These are phyloP conservation scores for Fusarium sp. DNA, from an alignment of 2,329 filamentous ascomycete species.

Conservation along the genomic window DNA sequence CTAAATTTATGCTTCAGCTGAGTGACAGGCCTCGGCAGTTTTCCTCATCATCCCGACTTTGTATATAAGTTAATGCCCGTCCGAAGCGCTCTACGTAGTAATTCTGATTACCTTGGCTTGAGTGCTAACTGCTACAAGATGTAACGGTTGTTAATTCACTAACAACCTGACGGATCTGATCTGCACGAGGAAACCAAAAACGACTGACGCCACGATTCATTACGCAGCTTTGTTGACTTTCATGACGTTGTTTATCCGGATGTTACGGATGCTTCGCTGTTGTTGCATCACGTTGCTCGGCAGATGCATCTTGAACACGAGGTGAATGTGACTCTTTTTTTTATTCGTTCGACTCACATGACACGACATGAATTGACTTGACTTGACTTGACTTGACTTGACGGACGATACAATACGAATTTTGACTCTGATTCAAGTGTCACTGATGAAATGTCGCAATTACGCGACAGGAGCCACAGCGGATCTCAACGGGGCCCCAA, in stretches of 20 bases:
- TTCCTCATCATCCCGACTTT: neutral
- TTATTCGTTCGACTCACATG: neutral
- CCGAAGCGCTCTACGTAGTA: neutral
- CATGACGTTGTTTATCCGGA: slow-evolving; percentile 23
- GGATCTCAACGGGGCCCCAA: slow-evolving; percentile 6
- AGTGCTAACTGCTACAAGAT: neutral
- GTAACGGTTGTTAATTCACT: neutral
- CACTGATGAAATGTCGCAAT: neutral
- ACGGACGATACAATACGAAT: neutral
- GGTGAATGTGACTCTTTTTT: neutral
- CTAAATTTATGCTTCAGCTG: slow-evolving; percentile 25
- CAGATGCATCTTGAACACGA: neutral
- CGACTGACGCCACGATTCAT: slow-evolving; percentile 2
- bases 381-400: neutral
- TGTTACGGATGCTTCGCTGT: slow-evolving; percentile 3
- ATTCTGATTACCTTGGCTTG: neutral
- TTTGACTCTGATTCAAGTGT: neutral
- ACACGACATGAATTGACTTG: neutral
- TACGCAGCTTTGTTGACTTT: slow-evolving; percentile 3
- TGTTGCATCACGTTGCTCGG: neutral
- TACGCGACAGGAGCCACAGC: neutral
- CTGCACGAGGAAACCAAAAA: neutral
- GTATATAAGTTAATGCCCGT: neutral
- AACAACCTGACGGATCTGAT: neutral
- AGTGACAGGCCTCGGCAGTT: slow-evolving; percentile 8